These are phyloP conservation scores for Flaveria robusta DNA, from an alignment of 129 eudicot genomes.

Conservation along the genomic window DNA sequence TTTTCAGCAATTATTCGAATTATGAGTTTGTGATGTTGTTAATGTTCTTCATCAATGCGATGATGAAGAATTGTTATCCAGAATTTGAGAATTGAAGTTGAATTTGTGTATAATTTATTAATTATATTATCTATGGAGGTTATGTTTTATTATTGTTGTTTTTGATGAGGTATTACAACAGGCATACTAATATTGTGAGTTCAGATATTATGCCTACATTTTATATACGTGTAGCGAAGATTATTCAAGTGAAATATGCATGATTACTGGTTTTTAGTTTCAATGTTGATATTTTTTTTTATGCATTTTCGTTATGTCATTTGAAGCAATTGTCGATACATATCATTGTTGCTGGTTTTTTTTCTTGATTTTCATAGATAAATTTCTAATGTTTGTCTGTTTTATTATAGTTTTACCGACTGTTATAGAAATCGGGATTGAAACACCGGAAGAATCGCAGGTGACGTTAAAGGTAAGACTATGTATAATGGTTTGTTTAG, in stretches of 20 bases:
- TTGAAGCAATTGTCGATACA: conserved; percentile 1
- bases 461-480: conserved; percentile 87
- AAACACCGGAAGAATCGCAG: conserved; percentile 66
- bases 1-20: not conserved
- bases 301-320: not conserved
- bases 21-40: not conserved
- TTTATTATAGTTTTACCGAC: conserved; percentile 63
- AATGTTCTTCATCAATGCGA: not conserved
- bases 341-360: not conserved
- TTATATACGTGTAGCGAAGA: conserved; percentile 31
- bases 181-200: conserved; percentile 21
- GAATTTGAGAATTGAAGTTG: not conserved
- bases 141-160: no score
- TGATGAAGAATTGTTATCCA: not conserved
- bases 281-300: not conserved
- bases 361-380: not conserved
- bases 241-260: conserved; percentile 27
- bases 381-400: not conserved
- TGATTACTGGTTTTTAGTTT: conserved; percentile 12
- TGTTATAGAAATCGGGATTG: conserved; percentile 65
- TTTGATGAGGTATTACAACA: not conserved
- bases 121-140: not conserved
- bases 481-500: no score
- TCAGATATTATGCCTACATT: conserved; percentile 30
- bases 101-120: not conserved